Evolutionary conservation across 2,329 filamentous ascomycete genomes (phyloP).

Genomic region (Alternaria atra): DNA sequence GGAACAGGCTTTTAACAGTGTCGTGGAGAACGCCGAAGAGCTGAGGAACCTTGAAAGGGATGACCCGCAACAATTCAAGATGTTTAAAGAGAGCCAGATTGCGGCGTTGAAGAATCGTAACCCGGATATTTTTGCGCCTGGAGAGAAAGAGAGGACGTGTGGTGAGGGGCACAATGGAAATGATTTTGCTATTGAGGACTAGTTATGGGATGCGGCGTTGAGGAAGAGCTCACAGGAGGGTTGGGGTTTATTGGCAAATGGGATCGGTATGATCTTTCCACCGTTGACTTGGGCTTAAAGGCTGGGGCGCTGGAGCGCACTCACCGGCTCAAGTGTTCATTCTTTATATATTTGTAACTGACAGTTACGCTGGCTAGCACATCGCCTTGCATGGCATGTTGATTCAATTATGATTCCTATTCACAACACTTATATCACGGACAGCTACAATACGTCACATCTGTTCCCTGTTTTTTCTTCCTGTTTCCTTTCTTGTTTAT

Average conservation of each 20-base stretch:
- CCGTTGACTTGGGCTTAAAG: not conserved
- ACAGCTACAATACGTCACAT: not conserved
- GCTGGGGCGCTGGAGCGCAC: not conserved
- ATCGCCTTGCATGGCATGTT: not conserved
- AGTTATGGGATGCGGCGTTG: not conserved
- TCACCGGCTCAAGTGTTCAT: not conserved
- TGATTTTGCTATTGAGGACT: constrained; percentile 17
- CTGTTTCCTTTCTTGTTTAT: too few species aligned
- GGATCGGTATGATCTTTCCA: not conserved
- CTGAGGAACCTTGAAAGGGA: constrained; percentile 67
- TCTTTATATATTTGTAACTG: constrained; percentile 2
- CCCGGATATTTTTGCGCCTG: constrained; percentile 29
- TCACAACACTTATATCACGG: not conserved
- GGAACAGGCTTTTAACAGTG: constrained; percentile 68
- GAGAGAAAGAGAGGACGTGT: constrained; percentile 10
- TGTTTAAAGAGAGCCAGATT: constrained; percentile 49
- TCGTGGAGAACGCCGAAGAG: constrained; percentile 71
- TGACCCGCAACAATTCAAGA: constrained; percentile 42
- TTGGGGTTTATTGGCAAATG: not conserved
- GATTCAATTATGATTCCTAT: not conserved
- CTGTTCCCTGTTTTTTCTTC: not conserved
- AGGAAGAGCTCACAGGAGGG: not conserved
- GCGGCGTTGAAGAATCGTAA: constrained; percentile 49
- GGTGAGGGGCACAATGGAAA: not conserved
- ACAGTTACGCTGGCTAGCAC: not conserved